A percentile compares a stretch with the other conserved stretches of the same genome.
Evolutionary conservation across 2,329 filamentous ascomycete species (phyloP).

Genomic region (Leptographium procerum): DNA sequence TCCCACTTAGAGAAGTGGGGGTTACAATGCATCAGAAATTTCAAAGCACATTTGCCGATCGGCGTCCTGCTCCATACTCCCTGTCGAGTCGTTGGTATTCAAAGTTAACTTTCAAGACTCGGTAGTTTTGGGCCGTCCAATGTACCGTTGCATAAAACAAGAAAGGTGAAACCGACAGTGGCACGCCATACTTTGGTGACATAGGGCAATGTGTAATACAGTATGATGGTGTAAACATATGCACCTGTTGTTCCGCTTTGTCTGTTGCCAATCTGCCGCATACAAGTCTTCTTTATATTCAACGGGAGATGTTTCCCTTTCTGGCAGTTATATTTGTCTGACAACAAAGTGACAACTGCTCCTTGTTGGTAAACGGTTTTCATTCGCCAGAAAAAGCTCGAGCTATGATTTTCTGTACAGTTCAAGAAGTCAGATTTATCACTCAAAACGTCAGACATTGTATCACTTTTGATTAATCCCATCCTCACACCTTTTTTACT

Average conservation of each 20-base stretch:
- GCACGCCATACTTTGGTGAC: not conserved
- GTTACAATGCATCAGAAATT: too few relatives aligned
- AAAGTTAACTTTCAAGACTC: too few relatives aligned
- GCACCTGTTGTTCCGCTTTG: not conserved
- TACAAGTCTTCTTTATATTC: not conserved
- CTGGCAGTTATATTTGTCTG: not conserved
- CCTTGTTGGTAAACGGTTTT: too few relatives aligned
- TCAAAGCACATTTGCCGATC: too few relatives aligned
- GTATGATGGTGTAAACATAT: not conserved
- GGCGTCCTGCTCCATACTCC: too few relatives aligned
- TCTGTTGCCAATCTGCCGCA: not conserved
- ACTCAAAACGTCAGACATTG: not conserved
- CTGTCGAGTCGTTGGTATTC: too few relatives aligned
- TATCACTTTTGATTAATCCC: not conserved
- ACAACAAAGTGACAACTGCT: not conserved
- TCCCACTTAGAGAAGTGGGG: too few relatives aligned
- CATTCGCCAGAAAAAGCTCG: not conserved
- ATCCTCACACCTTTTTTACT: not conserved
- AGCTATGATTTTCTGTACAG: not conserved
- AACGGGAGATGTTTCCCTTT: too few relatives aligned
- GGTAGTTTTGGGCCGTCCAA: not conserved
- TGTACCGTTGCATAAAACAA: not conserved
- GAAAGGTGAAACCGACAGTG: not conserved
- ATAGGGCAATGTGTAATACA: not conserved
- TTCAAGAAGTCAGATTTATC: too few relatives aligned